Percentiles rank a stretch among this genome's conserved stretches.
These are phyloP conservation scores for Meyerozyma guilliermondii DNA, from an alignment of 1,139 yeast species.

Conservation along the genomic window DNA sequence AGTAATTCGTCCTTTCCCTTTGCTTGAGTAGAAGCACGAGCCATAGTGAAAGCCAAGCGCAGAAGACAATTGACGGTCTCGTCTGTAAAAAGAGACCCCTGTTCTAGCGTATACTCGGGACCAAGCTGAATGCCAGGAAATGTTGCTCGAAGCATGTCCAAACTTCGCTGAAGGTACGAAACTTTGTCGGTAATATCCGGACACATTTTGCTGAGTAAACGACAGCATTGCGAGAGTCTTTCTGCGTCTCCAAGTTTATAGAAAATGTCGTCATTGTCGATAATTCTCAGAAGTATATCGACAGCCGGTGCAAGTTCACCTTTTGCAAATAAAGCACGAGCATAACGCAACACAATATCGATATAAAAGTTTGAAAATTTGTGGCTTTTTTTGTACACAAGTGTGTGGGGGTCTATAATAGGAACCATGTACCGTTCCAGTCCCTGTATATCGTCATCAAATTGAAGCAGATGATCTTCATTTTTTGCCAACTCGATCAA, in stretches of 20 bases:
- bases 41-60: constrained; percentile 31
- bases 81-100: constrained; percentile 30
- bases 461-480: constrained; percentile 21
- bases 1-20: constrained; percentile 12
- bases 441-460: constrained; percentile 18
- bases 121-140: constrained; percentile 25
- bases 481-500: constrained; percentile 32
- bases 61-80: constrained; percentile 32
- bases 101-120: constrained; percentile 21
- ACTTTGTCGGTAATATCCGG: constrained; percentile 24
- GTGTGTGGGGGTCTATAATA: constrained; percentile 23
- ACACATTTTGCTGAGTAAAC: constrained; percentile 30
- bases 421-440: constrained; percentile 29
- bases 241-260: constrained; percentile 42
- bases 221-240: constrained; percentile 37
- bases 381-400: constrained; percentile 27
- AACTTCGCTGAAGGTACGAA: constrained; percentile 33
- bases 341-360: constrained; percentile 40
- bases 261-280: constrained; percentile 35
- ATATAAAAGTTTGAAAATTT: constrained; percentile 40
- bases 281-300: constrained; percentile 24
- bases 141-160: constrained; percentile 32
- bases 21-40: constrained; percentile 13
- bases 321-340: constrained; percentile 39
- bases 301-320: constrained; percentile 32